Base-by-base conservation (phyloP, 352 stramenopile genomes). In the Pythium aquatile region DNA sequence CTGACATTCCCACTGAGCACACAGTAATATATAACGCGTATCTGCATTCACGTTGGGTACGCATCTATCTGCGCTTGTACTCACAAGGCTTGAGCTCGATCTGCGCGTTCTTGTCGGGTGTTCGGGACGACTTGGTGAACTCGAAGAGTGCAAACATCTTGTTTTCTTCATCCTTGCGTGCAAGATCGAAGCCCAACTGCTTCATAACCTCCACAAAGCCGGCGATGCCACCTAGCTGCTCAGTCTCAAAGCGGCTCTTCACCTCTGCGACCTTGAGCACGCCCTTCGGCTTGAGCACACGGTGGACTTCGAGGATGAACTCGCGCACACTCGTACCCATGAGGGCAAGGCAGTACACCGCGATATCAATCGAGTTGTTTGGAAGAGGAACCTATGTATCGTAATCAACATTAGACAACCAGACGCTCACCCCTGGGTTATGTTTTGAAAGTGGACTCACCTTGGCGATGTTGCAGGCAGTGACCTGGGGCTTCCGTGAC, bases 311-410 rank as follows among this genome's bases (percentile, higher is more conserved):
- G 17, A 89, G 65, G n/a, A 99, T 73, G 79, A 99, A 99, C 67
- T 99, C 96, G 28, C 88, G 81, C 42, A 99, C 81, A 68, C 98
- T 99, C 26, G 94, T 99, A 26, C 97, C 98, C 98, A 99, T 99
- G 29, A 99, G 84, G 24, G 97, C 94, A 26, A 99, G 83, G 72
- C 94, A 99, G 74, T 99, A 99, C 16, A 99, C 88, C 16, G 77
- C 96, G 58, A 99, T 90, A 75, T 99, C 96, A 2, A 99, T 82
- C 17, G 76, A 90, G 55, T 75, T 77, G 63, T 98, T 72, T 1
- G 76, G 46, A 11, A 99, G 78, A 24, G 97, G 97, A 33, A 99
- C 95, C 80, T 98, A 71, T n/a, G 51, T 9, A 55, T 49, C 42
- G 73, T n/a, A 42, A 51, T 37, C 32, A 70, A 33, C n/a, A 65